Conservation (phyloP, 768 basidiomycete species). For the Kondoa subrosea region DNA sequence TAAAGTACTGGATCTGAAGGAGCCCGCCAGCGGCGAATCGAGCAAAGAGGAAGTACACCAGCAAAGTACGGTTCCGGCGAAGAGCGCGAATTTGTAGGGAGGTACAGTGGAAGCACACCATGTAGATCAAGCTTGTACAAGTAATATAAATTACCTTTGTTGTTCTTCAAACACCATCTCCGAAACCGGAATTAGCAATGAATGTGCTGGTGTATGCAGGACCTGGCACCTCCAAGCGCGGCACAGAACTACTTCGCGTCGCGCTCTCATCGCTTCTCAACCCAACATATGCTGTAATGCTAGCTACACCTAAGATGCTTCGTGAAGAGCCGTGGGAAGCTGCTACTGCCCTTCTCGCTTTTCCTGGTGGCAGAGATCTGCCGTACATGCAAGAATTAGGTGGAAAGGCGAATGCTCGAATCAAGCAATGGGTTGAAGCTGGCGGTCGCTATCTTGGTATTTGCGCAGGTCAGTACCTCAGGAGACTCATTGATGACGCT, state of each 20-base stretch:
- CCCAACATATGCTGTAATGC: constrained; percentile 63
- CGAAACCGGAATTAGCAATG: constrained; percentile 34
- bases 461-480: constrained; percentile 33
- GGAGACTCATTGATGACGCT: not conserved
- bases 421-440: constrained; percentile 43
- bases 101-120: not conserved
- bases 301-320: constrained; percentile 45
- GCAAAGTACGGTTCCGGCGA: not conserved
- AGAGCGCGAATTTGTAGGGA: not conserved
- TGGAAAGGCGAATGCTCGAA: constrained; percentile 35
- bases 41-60: not conserved
- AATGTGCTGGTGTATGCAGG: constrained; percentile 61
- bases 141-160: not conserved
- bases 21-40: not conserved
- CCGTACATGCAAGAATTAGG: constrained; percentile 35
- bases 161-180: not conserved
- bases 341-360: constrained; percentile 59
- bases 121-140: no score
- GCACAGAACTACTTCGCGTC: constrained; percentile 37
- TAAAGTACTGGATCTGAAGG: not conserved
- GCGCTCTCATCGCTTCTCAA: constrained; percentile 44
- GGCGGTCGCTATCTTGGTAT: constrained; percentile 61
- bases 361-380: constrained; percentile 46
- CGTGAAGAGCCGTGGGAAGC: constrained; percentile 56
- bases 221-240: constrained; percentile 42